Conservation (phyloP, 495 filamentous ascomycete species). For the Sabuloglossum arenarium region DNA sequence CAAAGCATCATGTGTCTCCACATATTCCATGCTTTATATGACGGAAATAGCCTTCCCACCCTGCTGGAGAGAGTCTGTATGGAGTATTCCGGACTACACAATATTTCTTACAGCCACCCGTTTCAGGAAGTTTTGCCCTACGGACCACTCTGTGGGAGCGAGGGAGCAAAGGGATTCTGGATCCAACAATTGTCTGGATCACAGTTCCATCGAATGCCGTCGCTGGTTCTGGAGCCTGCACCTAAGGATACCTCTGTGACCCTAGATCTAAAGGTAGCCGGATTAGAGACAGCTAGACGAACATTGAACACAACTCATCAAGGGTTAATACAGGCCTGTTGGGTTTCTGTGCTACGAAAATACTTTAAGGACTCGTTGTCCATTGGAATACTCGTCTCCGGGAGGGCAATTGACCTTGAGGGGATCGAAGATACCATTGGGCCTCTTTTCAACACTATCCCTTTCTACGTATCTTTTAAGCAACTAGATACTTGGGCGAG, state of each 20-base stretch:
- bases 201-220: slow-evolving; percentile 7
- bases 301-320: slow-evolving; percentile 51
- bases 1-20: slow-evolving; percentile 29
- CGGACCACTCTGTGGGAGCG: slow-evolving; percentile 33
- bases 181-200: slow-evolving; percentile 26
- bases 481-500: slow-evolving; percentile 27
- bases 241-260: background rate
- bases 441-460: slow-evolving; percentile 80
- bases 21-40: slow-evolving; percentile 77
- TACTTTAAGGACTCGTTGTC: slow-evolving; percentile 21
- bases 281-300: slow-evolving; percentile 25
- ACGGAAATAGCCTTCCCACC: slow-evolving; percentile 55
- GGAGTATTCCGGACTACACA: slow-evolving; percentile 18
- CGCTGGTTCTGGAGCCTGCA: background rate
- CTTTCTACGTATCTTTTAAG: slow-evolving; percentile 32
- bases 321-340: slow-evolving; percentile 50
- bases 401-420: slow-evolving; percentile 42
- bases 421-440: slow-evolving; percentile 51
- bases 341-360: slow-evolving; percentile 31
- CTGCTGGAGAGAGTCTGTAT: slow-evolving; percentile 35
- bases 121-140: slow-evolving; percentile 31
- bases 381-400: slow-evolving; percentile 50
- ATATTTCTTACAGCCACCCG: slow-evolving; percentile 17
- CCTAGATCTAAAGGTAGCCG: background rate
- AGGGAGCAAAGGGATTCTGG: slow-evolving; percentile 48